Conservation (phyloP, 345 rosid species). For the Nephelium lappaceum region DNA sequence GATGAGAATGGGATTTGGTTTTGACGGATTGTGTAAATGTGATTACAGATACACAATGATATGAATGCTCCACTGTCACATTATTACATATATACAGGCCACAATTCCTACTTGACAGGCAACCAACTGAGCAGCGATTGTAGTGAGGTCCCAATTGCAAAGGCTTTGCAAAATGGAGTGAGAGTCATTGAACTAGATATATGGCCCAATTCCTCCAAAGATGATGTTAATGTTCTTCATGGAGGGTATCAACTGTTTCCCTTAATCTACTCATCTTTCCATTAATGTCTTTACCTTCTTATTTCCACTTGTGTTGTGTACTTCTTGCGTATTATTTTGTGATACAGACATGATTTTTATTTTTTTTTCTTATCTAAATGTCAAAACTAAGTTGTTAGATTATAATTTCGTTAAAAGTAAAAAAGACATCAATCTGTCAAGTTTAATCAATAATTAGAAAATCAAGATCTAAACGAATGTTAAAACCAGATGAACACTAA, state of each 20-base stretch:
- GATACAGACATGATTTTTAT: too few relatives aligned
- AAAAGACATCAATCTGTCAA: too few relatives aligned
- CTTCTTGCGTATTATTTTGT: too few relatives aligned
- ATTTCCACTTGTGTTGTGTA: too few relatives aligned
- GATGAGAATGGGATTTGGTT: neutral
- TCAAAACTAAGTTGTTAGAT: neutral
- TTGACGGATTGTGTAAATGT: neutral
- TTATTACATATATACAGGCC: conserved; percentile 94
- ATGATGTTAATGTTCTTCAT: conserved; percentile 82
- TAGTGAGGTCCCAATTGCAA: conserved; percentile 85
- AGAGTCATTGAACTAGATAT: conserved; percentile 91
- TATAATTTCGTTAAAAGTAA: too few relatives aligned
- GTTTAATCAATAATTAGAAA: too few relatives aligned
- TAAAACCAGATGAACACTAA: too few relatives aligned
- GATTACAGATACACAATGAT: conserved; percentile 81
- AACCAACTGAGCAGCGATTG: conserved; percentile 97
- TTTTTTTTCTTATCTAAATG: neutral
- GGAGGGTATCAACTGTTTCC: conserved; percentile 60
- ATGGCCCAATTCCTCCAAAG: conserved; percentile 84
- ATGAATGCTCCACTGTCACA: conserved; percentile 91
- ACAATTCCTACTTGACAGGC: conserved; percentile 94
- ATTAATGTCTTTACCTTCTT: neutral
- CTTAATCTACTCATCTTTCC: neutral
- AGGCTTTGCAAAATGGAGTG: conserved; percentile 76
- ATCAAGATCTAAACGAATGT: neutral